phyloP scores from a whole-genome alignment of 306 rosid genomes.

The Ormosia emarginata region DNA sequence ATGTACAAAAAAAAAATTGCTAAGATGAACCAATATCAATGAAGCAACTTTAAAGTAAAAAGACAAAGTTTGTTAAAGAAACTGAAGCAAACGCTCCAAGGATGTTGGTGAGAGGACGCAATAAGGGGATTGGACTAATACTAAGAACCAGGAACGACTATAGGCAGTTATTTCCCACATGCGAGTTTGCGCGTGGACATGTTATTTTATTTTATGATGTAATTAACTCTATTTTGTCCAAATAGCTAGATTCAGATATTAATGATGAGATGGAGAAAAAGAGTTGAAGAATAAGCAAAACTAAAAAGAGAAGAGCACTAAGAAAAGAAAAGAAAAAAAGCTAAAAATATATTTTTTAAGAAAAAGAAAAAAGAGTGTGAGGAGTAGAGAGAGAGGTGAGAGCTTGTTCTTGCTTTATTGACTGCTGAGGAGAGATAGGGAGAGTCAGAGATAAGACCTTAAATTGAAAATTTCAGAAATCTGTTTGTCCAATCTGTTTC shows the following conservation, averaged over 20 bases:
- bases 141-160: neutral
- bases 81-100: neutral
- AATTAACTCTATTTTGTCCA: conserved; percentile 11
- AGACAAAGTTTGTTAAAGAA: neutral
- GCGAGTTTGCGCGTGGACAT: neutral
- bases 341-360: neutral
- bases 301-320: neutral
- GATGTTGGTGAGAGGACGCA: neutral
- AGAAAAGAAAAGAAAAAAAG: neutral
- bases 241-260: conserved; percentile 36
- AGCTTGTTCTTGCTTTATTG: conserved; percentile 26
- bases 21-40: conserved; percentile 18
- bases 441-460: conserved; percentile 24
- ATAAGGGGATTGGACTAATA: neutral
- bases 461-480: conserved; percentile 17
- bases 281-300: conserved; percentile 22
- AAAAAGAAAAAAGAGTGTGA: neutral
- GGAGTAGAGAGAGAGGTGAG: neutral
- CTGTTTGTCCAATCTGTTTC: conserved; percentile 31
- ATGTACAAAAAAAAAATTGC: neutral
- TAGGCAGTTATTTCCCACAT: neutral
- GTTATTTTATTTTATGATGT: neutral
- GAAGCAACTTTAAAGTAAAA: conserved; percentile 13
- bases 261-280: conserved; percentile 15
- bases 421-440: conserved; percentile 13